These are phyloP conservation scores for Ceriops decandra DNA, from an alignment of 345 rosid species.

Conservation along the genomic window DNA sequence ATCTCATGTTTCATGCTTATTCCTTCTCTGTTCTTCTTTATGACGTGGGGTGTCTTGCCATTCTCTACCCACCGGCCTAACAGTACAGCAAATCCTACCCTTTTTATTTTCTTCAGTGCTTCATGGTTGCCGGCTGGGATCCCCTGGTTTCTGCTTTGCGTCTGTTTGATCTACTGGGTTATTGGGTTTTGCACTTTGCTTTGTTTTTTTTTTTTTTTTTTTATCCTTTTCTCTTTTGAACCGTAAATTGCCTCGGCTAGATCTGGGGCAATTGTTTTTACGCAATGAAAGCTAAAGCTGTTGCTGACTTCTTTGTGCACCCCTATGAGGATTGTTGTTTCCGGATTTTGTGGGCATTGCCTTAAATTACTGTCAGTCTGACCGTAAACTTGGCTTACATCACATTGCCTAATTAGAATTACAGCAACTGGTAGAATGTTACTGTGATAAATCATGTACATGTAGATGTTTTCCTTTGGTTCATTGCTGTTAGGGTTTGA, in stretches of 20 bases:
- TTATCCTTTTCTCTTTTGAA: not conserved
- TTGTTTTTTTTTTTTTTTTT: no score
- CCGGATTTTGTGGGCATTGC: not conserved
- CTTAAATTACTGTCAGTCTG: constrained; percentile 10
- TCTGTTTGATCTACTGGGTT: constrained; percentile 9
- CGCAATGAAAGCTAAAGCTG: constrained; percentile 8
- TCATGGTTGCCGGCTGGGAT: not conserved
- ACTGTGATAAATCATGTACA: not conserved
- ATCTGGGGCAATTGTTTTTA: constrained; percentile 27
- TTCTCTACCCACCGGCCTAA: not conserved
- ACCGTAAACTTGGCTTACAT: not conserved
- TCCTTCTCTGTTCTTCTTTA: not conserved
- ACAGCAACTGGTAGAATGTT: not conserved
- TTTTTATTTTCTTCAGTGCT: not conserved
- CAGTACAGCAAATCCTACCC: not conserved
- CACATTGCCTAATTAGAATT: constrained; percentile 1
- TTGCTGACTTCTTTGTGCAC: not conserved
- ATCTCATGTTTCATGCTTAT: not conserved
- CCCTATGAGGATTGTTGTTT: not conserved
- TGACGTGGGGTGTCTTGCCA: not conserved
- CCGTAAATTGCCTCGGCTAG: constrained; percentile 16
- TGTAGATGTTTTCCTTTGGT: no score
- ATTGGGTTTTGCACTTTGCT: not conserved
- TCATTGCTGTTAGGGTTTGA: no score
- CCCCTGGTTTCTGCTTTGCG: not conserved